Base-by-base conservation (phyloP, 176 grass and related monocot genomes). In the Ensete glaucum region DNA sequence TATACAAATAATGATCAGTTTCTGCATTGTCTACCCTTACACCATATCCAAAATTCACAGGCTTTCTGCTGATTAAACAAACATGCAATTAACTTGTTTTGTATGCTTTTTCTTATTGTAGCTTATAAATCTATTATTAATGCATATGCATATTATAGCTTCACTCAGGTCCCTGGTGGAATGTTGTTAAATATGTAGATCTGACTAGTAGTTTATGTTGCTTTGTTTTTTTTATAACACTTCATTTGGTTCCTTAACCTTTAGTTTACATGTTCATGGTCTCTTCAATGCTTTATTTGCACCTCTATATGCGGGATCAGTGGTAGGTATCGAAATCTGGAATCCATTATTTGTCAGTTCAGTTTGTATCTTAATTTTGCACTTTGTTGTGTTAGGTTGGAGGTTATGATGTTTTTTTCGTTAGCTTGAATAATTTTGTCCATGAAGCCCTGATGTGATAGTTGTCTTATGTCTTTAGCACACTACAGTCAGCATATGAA, bases 211-310 rank as follows among this genome's bases (percentile, higher is more conserved):
- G 34, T 43, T 43, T 43, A 65, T 27, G 63, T 25, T 12, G 2
- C 27, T 65, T 50, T 49, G 13, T 50, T 29, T 19, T 53, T 53
- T 54, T 53, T 19, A 52, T n/a, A 62, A 51, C 22, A 25, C 8
- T 55, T 74, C 51, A 66, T 74, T 71, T 76, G 1, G 70, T 85
- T 85, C 94, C 94, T 98, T 98, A 93, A 91, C 84, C 83, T 74
- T 29, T 67, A 80, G 10, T 75, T 64, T 93, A 98, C 94, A 98
- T 89, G 90, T 98, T 2, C 94, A 98, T 87, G 94, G 94, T 24
- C 86, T 98, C 77, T 98, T 98, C 88, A 98, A 98, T 82, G 88
- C 90, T 76, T 80, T 98, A 80, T 78, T 98, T 76, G 90, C 94
- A 22, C 90, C 94, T 50, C 88, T 98, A 65, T 98, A 98, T 80